Evolutionary conservation across 1,284 basidiomycete species (phyloP).

Genomic region (Apiotrichum akiyoshidainum): DNA sequence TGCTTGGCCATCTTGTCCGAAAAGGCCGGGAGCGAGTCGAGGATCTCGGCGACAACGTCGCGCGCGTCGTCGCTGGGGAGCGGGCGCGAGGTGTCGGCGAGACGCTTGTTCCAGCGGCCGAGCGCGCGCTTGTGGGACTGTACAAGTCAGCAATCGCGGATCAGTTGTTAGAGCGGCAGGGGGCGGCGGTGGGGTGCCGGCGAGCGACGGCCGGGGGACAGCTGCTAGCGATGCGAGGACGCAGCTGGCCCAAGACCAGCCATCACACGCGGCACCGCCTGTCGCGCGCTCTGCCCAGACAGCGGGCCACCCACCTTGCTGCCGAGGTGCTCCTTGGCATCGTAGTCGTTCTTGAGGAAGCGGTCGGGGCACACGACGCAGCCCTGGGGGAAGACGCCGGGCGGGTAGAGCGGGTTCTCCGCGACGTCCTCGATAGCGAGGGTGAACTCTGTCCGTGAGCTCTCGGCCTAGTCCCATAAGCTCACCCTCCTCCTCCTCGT

Average conservation of each 20-base stretch:
- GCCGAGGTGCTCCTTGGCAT: slow-evolving; percentile 62
- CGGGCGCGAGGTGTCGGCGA: slow-evolving; percentile 11
- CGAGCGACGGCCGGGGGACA: neutral
- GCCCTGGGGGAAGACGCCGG: slow-evolving; percentile 54
- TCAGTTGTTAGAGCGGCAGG: neutral
- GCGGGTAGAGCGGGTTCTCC: slow-evolving; percentile 56
- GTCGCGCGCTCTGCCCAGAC: too few relatives aligned
- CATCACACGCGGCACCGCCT: neutral
- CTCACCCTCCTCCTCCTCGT: slow-evolving; percentile 3
- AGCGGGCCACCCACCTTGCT: slow-evolving; percentile 64
- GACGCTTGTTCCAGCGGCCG: slow-evolving; percentile 27
- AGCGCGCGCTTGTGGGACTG: slow-evolving; percentile 34
- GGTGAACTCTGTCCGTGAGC: slow-evolving; percentile 40
- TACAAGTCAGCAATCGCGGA: neutral
- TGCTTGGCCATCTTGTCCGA: slow-evolving; percentile 4
- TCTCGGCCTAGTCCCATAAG: too few relatives aligned
- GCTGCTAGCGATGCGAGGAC: neutral
- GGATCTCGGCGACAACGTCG: slow-evolving; percentile 31
- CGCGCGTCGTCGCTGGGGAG: slow-evolving; percentile 26
- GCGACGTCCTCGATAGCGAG: slow-evolving; percentile 63
- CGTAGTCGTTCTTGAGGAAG: slow-evolving; percentile 62
- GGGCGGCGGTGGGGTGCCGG: neutral
- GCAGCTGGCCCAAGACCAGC: neutral
- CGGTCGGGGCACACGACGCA: slow-evolving; percentile 75
- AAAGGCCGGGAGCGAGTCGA: slow-evolving; percentile 14